A percentile compares a stretch with the other conserved stretches of the same genome.
Conservation (phyloP, 2,329 filamentous ascomycete genomes). For the Talaromyces islandicus region DNA sequence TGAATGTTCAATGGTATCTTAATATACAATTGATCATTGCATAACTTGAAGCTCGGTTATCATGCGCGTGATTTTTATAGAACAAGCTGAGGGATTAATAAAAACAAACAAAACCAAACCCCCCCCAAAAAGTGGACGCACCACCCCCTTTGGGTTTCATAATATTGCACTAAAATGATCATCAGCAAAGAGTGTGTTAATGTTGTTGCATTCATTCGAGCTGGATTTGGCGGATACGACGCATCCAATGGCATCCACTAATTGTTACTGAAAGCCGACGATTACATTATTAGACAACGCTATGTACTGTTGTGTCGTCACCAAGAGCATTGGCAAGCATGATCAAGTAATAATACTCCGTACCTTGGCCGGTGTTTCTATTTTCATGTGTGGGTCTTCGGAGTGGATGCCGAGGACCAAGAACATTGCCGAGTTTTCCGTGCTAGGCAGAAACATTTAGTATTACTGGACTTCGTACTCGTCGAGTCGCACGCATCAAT, state of each 20-base stretch:
- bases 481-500: too few relatives aligned
- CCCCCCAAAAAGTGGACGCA: too few relatives aligned
- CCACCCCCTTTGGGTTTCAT: too few relatives aligned
- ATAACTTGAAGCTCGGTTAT: not conserved
- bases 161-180: not conserved
- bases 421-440: not conserved
- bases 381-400: not conserved
- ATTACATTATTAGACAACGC: not conserved
- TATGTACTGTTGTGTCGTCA: not conserved
- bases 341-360: too few relatives aligned
- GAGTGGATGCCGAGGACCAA: not conserved
- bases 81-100: not conserved
- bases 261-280: not conserved
- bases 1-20: not conserved
- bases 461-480: too few relatives aligned
- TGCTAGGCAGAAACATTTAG: not conserved
- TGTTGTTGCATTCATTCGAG: not conserved
- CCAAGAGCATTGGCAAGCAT: not conserved
- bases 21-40: not conserved
- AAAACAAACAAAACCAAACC: too few relatives aligned
- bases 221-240: not conserved
- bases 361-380: not conserved
- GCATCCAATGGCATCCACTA: not conserved
- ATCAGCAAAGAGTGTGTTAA: not conserved
- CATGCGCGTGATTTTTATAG: not conserved